Conservation (phyloP, 106 monocot genomes). For the Apostasia ramifera region DNA sequence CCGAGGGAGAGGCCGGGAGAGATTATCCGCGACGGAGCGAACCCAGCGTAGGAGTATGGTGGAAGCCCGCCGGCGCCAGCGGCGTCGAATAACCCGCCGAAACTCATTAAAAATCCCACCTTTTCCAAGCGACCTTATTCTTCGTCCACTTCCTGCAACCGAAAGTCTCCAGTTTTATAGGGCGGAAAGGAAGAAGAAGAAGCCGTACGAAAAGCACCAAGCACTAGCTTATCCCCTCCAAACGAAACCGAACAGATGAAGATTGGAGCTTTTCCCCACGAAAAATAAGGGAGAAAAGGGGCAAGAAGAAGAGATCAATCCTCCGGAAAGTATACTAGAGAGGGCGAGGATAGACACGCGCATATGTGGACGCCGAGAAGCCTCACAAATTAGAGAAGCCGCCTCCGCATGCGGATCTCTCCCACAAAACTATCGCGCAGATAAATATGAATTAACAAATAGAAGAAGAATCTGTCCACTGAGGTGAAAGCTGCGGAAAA, state of each 20-base stretch:
- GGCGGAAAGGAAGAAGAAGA: slow-evolving; percentile 29
- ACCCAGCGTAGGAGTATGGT: neutral
- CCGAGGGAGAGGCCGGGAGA: slow-evolving; percentile 67
- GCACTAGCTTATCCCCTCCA: slow-evolving; percentile 6
- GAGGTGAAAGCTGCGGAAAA: neutral
- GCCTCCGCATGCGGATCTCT: neutral
- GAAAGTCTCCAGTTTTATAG: neutral
- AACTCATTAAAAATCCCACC: slow-evolving; percentile 46
- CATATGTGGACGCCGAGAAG: slow-evolving; percentile 6
- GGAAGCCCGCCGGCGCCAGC: slow-evolving; percentile 15
- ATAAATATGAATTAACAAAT: no score
- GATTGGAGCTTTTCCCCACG: neutral
- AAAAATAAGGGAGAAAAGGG: neutral
- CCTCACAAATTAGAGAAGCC: slow-evolving; percentile 1
- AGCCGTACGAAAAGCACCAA: slow-evolving; percentile 11
- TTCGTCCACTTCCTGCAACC: neutral
- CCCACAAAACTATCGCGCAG: neutral
- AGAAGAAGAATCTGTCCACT: neutral
- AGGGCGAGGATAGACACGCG: neutral
- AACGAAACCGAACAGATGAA: neutral
- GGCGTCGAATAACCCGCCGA: slow-evolving; percentile 52
- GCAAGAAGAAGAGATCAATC: neutral
- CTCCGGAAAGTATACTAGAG: neutral
- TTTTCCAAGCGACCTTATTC: neutral
- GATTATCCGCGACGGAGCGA: slow-evolving; percentile 12